Conservation (phyloP, 164 flowering plant genomes). For the Liquidambar formosana region DNA sequence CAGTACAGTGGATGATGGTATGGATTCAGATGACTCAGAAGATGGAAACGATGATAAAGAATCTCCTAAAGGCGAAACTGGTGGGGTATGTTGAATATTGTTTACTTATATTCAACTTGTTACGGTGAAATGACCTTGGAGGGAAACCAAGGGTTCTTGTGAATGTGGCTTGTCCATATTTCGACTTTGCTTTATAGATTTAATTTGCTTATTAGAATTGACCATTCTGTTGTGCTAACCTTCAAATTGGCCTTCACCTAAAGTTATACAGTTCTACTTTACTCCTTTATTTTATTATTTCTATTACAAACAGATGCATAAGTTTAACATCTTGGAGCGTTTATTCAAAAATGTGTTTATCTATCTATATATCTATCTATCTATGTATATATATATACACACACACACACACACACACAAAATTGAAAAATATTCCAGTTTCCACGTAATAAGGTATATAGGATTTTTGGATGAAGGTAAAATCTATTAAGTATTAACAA, state of each 20-base stretch:
- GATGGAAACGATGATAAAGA: constrained; percentile 33
- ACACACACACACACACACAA: too few relatives aligned
- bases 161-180: constrained; percentile 1
- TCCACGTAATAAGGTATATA: too few relatives aligned
- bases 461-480: too few relatives aligned
- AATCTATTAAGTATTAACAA: too few relatives aligned
- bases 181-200: background rate
- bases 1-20: constrained; percentile 35
- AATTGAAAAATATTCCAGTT: too few relatives aligned
- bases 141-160: background rate
- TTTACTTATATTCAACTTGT: background rate
- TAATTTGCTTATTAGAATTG: background rate
- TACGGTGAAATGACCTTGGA: background rate
- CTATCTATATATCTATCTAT: too few relatives aligned
- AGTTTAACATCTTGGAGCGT: too few relatives aligned
- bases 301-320: too few relatives aligned
- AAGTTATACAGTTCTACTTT: background rate
- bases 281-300: too few relatives aligned
- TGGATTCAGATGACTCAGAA: constrained; percentile 44
- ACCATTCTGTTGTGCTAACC: background rate
- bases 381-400: too few relatives aligned
- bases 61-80: constrained; percentile 26
- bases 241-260: background rate
- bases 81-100: constrained; percentile 42
- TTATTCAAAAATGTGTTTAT: too few relatives aligned